Evolutionary conservation across 192 early-diverging fungal species (phyloP).

Genomic region (Rhizophagus clarus): DNA sequence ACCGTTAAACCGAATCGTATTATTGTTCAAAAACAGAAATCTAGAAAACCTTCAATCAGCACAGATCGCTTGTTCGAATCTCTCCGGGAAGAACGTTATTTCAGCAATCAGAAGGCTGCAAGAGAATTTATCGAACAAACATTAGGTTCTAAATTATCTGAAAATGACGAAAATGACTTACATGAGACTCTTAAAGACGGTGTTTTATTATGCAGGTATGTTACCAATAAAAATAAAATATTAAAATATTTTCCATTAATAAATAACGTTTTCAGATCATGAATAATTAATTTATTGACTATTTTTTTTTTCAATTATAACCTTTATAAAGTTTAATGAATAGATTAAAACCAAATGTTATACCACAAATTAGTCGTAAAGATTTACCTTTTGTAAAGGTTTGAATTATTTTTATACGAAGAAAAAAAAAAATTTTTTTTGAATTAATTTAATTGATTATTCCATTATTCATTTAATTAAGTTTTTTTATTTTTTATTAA

Average conservation of each 20-base stretch:
- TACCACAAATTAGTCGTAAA: constrained; percentile 71
- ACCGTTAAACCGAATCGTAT: not conserved
- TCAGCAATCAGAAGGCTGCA: constrained; percentile 64
- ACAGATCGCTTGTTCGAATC: constrained; percentile 51
- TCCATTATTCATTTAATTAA: not conserved
- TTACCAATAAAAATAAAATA: constrained; percentile 11
- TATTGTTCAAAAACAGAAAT: not conserved
- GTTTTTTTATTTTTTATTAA: constrained; percentile 31
- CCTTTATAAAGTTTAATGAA: constrained; percentile 66
- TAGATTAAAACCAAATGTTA: constrained; percentile 69
- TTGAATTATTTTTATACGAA: constrained; percentile 10
- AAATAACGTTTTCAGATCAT: constrained; percentile 11
- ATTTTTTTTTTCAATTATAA: not conserved
- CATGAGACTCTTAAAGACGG: constrained; percentile 71
- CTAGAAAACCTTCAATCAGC: constrained; percentile 5
- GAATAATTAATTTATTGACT: not conserved
- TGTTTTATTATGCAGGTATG: constrained; percentile 76
- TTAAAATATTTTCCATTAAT: constrained; percentile 12
- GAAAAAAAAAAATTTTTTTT: not conserved
- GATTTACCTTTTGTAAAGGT: constrained; percentile 76
- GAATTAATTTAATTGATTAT: constrained; percentile 2
- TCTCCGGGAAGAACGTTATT: constrained; percentile 62
- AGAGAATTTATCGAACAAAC: constrained; percentile 64
- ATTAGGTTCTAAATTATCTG: constrained; percentile 56
- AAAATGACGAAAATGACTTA: constrained; percentile 55